phyloP scores from a whole-genome alignment of 371 early-diverging fungal species.

The Conidiobolus incongruus region DNA sequence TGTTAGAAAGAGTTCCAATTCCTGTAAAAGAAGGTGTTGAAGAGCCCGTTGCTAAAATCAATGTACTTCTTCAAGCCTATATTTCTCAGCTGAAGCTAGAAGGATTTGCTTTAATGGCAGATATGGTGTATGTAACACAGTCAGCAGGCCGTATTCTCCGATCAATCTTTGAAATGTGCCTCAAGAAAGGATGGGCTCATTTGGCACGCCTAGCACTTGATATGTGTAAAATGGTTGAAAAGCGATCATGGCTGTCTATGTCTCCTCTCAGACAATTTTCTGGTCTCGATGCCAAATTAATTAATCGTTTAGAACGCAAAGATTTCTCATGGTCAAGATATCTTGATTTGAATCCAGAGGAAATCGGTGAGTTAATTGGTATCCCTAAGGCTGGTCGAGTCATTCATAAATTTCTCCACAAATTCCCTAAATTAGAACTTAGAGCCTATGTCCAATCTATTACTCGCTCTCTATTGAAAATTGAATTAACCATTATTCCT shows the following conservation, averaged over 20 bases:
- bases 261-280: conserved; percentile 82
- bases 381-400: conserved; percentile 69
- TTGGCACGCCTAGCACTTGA: conserved; percentile 63
- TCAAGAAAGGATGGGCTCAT: conserved; percentile 87
- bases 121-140: conserved; percentile 93
- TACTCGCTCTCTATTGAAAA: conserved; percentile 64
- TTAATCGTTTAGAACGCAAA: conserved; percentile 76
- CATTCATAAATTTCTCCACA: conserved; percentile 69
- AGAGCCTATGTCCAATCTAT: conserved; percentile 81
- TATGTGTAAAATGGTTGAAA: conserved; percentile 84
- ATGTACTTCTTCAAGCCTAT: conserved; percentile 84
- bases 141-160: conserved; percentile 83
- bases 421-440: conserved; percentile 79
- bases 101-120: conserved; percentile 85
- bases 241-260: conserved; percentile 82
- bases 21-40: conserved; percentile 82
- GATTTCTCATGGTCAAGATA: conserved; percentile 88
- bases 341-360: conserved; percentile 69
- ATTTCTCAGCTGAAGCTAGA: conserved; percentile 78
- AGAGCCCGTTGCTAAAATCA: conserved; percentile 83
- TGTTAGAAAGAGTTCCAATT: conserved; percentile 84
- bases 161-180: conserved; percentile 89
- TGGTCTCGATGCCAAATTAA: conserved; percentile 55
- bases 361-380: conserved; percentile 78
- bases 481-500: conserved; percentile 78